Evolutionary conservation across 2,329 filamentous ascomycete species (phyloP), one percentile per base, ranked within the genome.

Genomic region (Rhynchosporium agropyri): DNA sequence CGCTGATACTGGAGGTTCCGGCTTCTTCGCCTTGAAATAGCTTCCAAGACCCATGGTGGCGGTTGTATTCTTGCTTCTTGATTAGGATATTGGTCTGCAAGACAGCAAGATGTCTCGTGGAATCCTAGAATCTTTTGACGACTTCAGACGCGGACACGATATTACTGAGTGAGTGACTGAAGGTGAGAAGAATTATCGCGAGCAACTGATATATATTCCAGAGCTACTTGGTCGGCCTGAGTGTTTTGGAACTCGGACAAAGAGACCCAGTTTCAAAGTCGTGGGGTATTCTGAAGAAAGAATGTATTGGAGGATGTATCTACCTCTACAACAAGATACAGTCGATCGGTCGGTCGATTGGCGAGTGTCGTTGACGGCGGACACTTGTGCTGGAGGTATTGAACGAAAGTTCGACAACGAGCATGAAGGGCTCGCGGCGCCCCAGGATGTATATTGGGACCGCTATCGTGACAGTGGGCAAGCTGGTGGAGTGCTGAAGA

Each of bases 21-120:
- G 76, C 77, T 79, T 79, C 61, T 79, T 78, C 50, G 82, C 77
- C 77, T 84, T 87, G 79, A 89, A 88, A 70, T 89, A 89, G 72
- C 76, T 83, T 56, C 79, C 80, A 65, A 89, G 71, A 64, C 85
- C 86, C 87, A 89, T 89, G 49, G 62, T 76, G 71, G 42, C 63
- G 65, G 59, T 70, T 12, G 66, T 70, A 7, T 69, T 66, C 29
- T 68, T 66, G 54, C 60, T 65, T 57, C 61, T 53, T 28, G 28
- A 61, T 65, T 55, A 65, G 55, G 56, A 49, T 63, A 42, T 59
- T 60, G 12, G 45, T 57, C 49, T 46, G 61, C 60, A 60, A 65
- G 63, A 66, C 63, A 66, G 63, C 61, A 65, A 68, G 62, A 66
- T 33, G 65, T 64, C 67, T 69, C 64, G 58, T 54, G 40, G 38